These are phyloP conservation scores for Globisporangium okanoganense DNA, from an alignment of 352 stramenopile genomes.

Conservation along the genomic window DNA sequence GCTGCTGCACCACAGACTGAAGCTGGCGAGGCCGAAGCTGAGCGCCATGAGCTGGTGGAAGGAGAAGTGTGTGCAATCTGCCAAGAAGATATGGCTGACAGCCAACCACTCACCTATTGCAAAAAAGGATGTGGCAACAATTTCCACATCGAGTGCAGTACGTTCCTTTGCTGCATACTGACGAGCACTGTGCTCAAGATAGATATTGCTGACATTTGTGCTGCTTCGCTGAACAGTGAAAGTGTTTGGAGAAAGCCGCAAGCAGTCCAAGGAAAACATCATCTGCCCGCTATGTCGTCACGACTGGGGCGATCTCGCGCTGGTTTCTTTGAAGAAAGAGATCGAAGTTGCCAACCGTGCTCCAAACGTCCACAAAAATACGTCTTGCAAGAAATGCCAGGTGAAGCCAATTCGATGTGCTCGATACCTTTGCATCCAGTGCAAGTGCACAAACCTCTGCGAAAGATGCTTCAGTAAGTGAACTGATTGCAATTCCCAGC, in stretches of 20 bases:
- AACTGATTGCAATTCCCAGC: neutral
- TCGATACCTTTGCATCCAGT: slow-evolving; percentile 78
- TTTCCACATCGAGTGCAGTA: slow-evolving; percentile 71
- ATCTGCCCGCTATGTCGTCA: slow-evolving; percentile 81
- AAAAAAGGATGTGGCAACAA: slow-evolving; percentile 76
- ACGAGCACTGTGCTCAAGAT: neutral
- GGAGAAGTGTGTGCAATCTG: slow-evolving; percentile 84
- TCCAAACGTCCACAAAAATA: slow-evolving; percentile 70
- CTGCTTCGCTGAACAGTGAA: slow-evolving; percentile 44
- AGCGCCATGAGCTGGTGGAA: slow-evolving; percentile 56
- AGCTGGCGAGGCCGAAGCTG: slow-evolving; percentile 21
- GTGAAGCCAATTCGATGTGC: slow-evolving; percentile 72
- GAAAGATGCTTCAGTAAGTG: slow-evolving; percentile 69
- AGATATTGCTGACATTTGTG: neutral
- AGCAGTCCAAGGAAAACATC: slow-evolving; percentile 82
- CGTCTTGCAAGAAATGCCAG: slow-evolving; percentile 67
- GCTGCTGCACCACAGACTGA: slow-evolving; percentile 19
- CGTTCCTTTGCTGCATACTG: slow-evolving; percentile 10
- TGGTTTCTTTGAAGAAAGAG: slow-evolving; percentile 64
- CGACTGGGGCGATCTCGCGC: slow-evolving; percentile 66
- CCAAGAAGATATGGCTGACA: slow-evolving; percentile 72
- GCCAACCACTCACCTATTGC: slow-evolving; percentile 67
- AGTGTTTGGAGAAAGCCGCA: slow-evolving; percentile 76
- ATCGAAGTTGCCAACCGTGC: slow-evolving; percentile 69
- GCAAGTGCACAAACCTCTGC: slow-evolving; percentile 74